Evolutionary conservation across 805 yeast species (phyloP).

Genomic region (Hanseniaspora meyeri): DNA sequence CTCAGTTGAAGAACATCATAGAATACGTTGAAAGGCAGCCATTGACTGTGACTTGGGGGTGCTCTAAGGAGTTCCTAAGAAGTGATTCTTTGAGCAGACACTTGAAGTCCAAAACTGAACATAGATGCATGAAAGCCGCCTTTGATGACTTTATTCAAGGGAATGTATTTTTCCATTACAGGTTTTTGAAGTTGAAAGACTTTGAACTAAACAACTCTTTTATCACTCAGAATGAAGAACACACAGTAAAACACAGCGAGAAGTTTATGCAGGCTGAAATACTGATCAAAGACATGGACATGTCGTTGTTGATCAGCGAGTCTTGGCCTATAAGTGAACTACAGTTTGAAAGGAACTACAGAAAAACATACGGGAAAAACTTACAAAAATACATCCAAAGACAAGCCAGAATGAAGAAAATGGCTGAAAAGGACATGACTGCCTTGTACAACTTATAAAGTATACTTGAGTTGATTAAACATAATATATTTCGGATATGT

Average conservation of each 20-base stretch:
- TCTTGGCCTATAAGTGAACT: slow-evolving; percentile 2
- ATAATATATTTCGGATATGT: neutral
- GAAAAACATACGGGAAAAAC: neutral
- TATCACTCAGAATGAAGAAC: neutral
- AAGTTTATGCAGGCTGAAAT: slow-evolving; percentile 1
- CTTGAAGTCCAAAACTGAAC: slow-evolving; percentile 68
- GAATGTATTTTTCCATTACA: neutral
- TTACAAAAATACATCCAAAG: slow-evolving; percentile 8
- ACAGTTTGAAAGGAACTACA: neutral
- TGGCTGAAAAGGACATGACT: neutral
- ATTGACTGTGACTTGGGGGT: slow-evolving; percentile 44
- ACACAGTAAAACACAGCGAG: neutral
- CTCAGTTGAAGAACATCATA: neutral
- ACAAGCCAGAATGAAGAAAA: slow-evolving; percentile 3
- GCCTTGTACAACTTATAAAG: neutral
- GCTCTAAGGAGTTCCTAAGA: slow-evolving; percentile 67
- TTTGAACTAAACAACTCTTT: neutral
- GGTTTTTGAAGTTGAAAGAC: neutral
- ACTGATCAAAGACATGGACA: slow-evolving; percentile 2
- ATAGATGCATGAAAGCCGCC: slow-evolving; percentile 54
- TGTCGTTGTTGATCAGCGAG: neutral
- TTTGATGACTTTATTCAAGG: slow-evolving; percentile 36
- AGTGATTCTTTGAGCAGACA: slow-evolving; percentile 71
- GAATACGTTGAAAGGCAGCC: neutral
- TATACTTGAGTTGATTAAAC: neutral